Conservation (phyloP, 345 rosid genomes). For the Citrus trifoliata region DNA sequence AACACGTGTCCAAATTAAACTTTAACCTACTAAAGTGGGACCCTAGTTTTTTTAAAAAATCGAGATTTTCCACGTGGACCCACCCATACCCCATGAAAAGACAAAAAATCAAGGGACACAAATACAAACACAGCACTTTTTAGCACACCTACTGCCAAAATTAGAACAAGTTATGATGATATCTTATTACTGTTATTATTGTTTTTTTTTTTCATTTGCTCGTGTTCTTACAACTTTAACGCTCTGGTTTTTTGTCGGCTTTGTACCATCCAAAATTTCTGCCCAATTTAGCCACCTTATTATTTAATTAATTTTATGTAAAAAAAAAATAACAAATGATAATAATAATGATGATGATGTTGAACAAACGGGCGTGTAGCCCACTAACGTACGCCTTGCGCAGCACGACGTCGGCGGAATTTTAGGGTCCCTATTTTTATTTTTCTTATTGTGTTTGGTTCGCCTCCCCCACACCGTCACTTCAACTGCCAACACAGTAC, state of each 20-base stretch:
- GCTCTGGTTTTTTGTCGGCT: slow-evolving; percentile 24
- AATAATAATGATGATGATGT: background rate
- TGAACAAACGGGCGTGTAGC: background rate
- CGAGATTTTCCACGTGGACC: background rate
- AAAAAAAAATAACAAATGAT: background rate
- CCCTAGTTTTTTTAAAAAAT: background rate
- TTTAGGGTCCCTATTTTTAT: slow-evolving; percentile 21
- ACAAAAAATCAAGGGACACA: background rate
- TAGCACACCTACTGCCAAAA: background rate
- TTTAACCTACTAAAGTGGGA: background rate
- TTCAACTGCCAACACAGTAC: background rate
- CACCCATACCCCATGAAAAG: background rate
- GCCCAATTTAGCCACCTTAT: background rate
- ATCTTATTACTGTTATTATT: background rate
- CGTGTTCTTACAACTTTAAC: slow-evolving; percentile 4
- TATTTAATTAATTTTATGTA: background rate
- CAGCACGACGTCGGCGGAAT: slow-evolving; percentile 31
- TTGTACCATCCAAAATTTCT: slow-evolving; percentile 21
- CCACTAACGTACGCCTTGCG: slow-evolving; percentile 25
- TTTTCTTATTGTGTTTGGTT: background rate
- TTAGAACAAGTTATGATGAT: background rate
- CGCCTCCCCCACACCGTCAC: background rate
- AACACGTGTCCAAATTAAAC: background rate
- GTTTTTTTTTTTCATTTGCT: background rate
- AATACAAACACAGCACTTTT: background rate